Evolutionary conservation across 345 rosid genomes (phyloP), one percentile per base, ranked within the genome.

Genomic region (Hibiscus trionum): DNA sequence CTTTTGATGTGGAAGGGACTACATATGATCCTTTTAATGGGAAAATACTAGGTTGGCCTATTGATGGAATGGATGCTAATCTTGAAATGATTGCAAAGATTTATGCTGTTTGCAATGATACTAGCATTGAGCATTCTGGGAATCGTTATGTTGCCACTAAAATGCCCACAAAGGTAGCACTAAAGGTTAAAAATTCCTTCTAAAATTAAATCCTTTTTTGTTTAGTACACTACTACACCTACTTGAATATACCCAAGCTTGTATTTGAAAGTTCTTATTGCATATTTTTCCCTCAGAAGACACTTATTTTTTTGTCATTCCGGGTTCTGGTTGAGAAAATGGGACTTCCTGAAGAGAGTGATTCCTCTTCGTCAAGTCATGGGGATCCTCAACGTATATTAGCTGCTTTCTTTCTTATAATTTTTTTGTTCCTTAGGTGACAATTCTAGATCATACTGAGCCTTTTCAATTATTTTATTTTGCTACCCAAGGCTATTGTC

Each of bases 261-360:
- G 1, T 4, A 9, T 49, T 42, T 56, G 66, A 39, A 74, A 26
- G 60, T 66, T 35, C 44, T 31, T 19, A 26, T 19, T 61, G 39
- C 47, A 14, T 72, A 55, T 68, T 58, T 61, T 53, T 73, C 65
- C 26, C 10, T 46, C 15, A 14, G 4, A 29, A 24, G 27, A 47
- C 42, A 69, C 31, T 7, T 37, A 37, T 35, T 17, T 4, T 4
- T 79, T 16, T 71, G 27, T 62, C 50, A 12, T 80, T 24, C 26
- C 84, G 92, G 99, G 97, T 90, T 77, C 74, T 94, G 79, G 97
- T 91, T 76, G 98, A 94, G 83, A 91, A 94, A 83, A 91, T 94
- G 93, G 96, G 93, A 70, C 78, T 87, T 80, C 88, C 96, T 1
- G 86, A 82, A 67, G 89, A 82, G 77, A 67, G 78, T 52, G 81